A percentile compares a stretch with the other conserved stretches of the same genome.
Conservation (phyloP, 75 land plant species). For the Chamaecyparis obtusa region DNA sequence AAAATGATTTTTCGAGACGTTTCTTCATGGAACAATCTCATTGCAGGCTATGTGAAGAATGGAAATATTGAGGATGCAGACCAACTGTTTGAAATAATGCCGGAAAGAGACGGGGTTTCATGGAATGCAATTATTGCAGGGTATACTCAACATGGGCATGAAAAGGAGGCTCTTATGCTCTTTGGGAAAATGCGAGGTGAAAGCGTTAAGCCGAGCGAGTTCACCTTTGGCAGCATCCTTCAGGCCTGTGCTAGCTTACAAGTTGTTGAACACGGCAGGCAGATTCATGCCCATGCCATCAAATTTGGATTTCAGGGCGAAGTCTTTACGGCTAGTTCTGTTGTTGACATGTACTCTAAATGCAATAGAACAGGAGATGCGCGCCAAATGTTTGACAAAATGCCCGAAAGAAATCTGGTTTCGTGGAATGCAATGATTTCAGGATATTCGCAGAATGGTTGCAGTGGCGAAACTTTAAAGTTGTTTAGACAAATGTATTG, state of each 20-base stretch:
- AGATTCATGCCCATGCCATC: constrained; percentile 17
- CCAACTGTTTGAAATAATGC: constrained; percentile 16
- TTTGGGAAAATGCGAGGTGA: constrained; percentile 23
- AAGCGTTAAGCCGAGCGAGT: constrained; percentile 16
- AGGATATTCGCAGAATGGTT: constrained; percentile 35
- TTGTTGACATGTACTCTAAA: constrained; percentile 29
- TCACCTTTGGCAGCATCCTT: constrained; percentile 26
- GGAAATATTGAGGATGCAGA: constrained; percentile 3
- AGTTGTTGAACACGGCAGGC: constrained; percentile 3
- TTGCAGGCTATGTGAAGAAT: constrained; percentile 2
- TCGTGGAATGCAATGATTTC: constrained; percentile 40
- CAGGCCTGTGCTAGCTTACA: constrained; percentile 30
- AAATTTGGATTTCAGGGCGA: constrained; percentile 21
- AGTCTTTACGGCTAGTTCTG: constrained; percentile 19
- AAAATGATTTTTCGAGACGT: constrained; percentile 17
- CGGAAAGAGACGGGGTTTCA: not conserved
- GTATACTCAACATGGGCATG: constrained; percentile 9
- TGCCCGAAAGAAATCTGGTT: constrained; percentile 19
- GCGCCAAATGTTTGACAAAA: constrained; percentile 24
- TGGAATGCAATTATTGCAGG: constrained; percentile 17
- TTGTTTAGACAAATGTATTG: constrained; percentile 21
- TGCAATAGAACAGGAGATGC: constrained; percentile 16
- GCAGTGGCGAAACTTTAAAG: constrained; percentile 14
- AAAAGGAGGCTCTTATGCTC: constrained; percentile 16
- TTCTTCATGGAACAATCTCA: not conserved